These are phyloP conservation scores for Spathaspora girioi DNA, from an alignment of 805 yeast genomes.

Conservation along the genomic window DNA sequence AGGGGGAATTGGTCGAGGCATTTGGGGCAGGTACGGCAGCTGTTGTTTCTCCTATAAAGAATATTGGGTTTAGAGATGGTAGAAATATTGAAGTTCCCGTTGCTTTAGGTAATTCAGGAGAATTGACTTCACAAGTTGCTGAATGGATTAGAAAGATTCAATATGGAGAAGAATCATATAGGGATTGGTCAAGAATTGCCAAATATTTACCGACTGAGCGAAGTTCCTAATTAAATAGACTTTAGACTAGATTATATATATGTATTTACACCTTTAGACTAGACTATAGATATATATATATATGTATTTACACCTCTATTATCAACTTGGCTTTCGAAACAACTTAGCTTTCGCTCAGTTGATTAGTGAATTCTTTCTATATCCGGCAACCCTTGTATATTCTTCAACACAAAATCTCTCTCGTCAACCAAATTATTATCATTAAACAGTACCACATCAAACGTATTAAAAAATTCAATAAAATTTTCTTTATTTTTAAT, in stretches of 20 bases:
- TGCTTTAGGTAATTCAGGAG: constrained; percentile 78
- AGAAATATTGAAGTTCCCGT: constrained; percentile 74
- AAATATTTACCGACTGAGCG: constrained; percentile 9
- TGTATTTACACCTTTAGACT: not conserved
- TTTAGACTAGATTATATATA: not conserved
- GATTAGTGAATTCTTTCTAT: constrained; percentile 29
- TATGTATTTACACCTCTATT: not conserved
- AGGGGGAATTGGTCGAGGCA: constrained; percentile 88
- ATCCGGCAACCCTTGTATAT: constrained; percentile 70
- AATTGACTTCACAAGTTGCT: constrained; percentile 72
- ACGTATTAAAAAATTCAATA: constrained; percentile 61
- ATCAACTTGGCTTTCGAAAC: no score
- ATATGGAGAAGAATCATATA: constrained; percentile 77
- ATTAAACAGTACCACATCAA: constrained; percentile 59
- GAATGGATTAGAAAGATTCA: constrained; percentile 88
- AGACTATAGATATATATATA: not conserved
- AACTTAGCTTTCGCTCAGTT: not conserved
- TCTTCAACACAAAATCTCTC: constrained; percentile 71
- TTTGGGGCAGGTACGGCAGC: constrained; percentile 99
- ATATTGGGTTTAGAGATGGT: constrained; percentile 71
- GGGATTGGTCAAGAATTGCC: constrained; percentile 46
- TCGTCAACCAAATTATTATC: constrained; percentile 72
- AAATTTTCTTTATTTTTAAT: constrained; percentile 80
- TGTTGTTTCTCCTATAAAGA: constrained; percentile 88
- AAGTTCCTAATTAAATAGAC: not conserved